Base-by-base conservation (phyloP, 2,329 filamentous ascomycete genomes). In the Aspergillus persii region DNA sequence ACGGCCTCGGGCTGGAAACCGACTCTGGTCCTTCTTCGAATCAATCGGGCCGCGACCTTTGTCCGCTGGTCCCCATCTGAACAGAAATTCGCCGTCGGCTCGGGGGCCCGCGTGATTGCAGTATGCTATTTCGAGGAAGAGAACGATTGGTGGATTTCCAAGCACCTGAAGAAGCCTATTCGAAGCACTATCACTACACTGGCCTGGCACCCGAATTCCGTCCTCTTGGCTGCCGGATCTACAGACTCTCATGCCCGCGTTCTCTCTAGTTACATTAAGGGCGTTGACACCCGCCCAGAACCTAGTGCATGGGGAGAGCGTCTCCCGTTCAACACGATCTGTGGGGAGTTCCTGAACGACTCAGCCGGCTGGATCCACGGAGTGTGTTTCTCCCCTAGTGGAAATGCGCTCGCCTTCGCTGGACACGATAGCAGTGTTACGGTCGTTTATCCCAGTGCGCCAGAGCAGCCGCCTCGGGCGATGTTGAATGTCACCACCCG, bases 101-200 rank as follows among this genome's bases (percentile, higher is more conserved):
- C 93, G 30, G 95, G 95, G 62, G 95, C 96, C 68, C 89, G 95
- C 64, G 90, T 96, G 65, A 96, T 99, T 70, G 92, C 95, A 46
- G 86, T 98, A 68, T 99, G 95, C 83, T 98, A 98, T 81, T 99
- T 99, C 69, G 95, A 99, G 74, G 91, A 96, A 76, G 95, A 99
- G 78, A 97, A 99, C 78, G 93, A 99, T 81, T 99, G 95, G 95
- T 99, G 95, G 95, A 94, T 99, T 47, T 97, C 93, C 41, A 99
- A 99, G 84, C 95, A 99, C 79, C 80, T 99, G 73, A 98, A 98
- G 86, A 99, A 98, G 85, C 95, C 95, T 23, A 96, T 99, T 70
- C 90, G 94, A 67, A 96, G 92, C 75, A 99, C 95, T 58, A 94
- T 99, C 70, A 98, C 95, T 57, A 92, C 90, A 15, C 87, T 99